A percentile compares a stretch with the other conserved stretches of the same genome.
Evolutionary conservation across 768 basidiomycete species (phyloP).

Genomic region (Coprinopsis marcescibilis): DNA sequence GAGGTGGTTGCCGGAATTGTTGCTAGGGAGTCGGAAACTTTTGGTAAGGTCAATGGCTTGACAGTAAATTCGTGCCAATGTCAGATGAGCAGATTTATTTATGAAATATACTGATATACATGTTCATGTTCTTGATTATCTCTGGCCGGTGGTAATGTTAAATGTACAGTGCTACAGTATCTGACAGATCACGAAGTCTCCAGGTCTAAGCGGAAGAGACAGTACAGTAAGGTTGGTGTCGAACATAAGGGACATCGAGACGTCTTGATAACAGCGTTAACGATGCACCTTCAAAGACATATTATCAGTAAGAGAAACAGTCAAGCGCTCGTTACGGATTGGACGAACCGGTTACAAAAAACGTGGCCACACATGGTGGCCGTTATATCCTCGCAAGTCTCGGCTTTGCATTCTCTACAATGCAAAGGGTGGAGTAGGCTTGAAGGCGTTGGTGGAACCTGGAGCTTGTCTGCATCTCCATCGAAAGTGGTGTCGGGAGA

Average conservation of each 20-base stretch:
- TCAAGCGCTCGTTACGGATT: neutral
- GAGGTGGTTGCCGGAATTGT: too few relatives aligned
- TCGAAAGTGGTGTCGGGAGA: neutral
- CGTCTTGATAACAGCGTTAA: slow-evolving; percentile 38
- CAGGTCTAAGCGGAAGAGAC: slow-evolving; percentile 50
- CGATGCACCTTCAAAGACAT: slow-evolving; percentile 48
- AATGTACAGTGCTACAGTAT: too few relatives aligned
- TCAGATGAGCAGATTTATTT: too few relatives aligned
- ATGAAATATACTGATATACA: too few relatives aligned
- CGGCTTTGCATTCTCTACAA: slow-evolving; percentile 43
- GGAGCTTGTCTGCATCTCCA: slow-evolving; percentile 6
- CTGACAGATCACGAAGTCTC: neutral
- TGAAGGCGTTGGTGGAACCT: slow-evolving; percentile 8
- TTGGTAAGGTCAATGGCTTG: too few relatives aligned
- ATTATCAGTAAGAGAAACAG: slow-evolving; percentile 5
- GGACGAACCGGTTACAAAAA: slow-evolving; percentile 49
- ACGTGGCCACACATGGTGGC: slow-evolving; percentile 61
- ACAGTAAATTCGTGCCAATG: too few relatives aligned
- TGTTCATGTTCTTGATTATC: too few relatives aligned
- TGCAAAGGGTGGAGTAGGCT: slow-evolving; percentile 40
- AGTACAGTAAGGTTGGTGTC: slow-evolving; percentile 46
- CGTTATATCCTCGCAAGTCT: slow-evolving; percentile 47
- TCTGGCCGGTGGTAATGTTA: too few relatives aligned
- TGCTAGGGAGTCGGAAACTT: too few relatives aligned
- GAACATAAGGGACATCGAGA: slow-evolving; percentile 49